Conservation (phyloP, 164 flowering plant species). For the Paratinospora sagittata region DNA sequence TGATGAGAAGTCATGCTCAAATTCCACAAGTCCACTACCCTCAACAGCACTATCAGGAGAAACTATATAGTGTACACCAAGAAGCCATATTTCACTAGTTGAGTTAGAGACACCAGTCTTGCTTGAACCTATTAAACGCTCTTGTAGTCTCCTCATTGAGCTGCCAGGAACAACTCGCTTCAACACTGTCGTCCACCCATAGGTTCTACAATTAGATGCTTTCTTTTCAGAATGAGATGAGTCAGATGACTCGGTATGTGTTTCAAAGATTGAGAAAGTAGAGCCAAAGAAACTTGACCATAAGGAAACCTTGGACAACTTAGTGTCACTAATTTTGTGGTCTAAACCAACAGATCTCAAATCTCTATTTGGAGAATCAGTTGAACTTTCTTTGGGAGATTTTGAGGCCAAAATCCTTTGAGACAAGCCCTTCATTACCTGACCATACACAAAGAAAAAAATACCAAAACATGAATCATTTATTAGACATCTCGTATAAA, state of each 20-base stretch:
- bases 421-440: constrained; percentile 58
- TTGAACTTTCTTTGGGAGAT: constrained; percentile 24
- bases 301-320: constrained; percentile 29
- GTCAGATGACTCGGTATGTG: constrained; percentile 26
- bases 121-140: constrained; percentile 52
- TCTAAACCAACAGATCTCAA: constrained; percentile 22
- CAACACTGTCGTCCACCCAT: constrained; percentile 66
- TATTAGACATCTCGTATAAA: background rate
- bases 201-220: constrained; percentile 18
- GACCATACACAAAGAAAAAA: constrained; percentile 20
- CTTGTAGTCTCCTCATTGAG: constrained; percentile 82
- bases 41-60: constrained; percentile 24
- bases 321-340: constrained; percentile 26
- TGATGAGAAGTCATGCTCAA: constrained; percentile 74
- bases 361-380: constrained; percentile 26
- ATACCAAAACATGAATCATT: background rate
- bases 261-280: constrained; percentile 49
- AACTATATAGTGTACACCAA: constrained; percentile 65
- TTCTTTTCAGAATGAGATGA: constrained; percentile 30
- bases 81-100: constrained; percentile 82
- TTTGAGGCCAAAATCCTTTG: constrained; percentile 33
- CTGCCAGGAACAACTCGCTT: constrained; percentile 49
- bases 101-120: constrained; percentile 46
- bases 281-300: constrained; percentile 55
- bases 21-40: constrained; percentile 47